phyloP scores from a whole-genome alignment of 1,284 basidiomycete species.

The Tilletia walkeri region DNA sequence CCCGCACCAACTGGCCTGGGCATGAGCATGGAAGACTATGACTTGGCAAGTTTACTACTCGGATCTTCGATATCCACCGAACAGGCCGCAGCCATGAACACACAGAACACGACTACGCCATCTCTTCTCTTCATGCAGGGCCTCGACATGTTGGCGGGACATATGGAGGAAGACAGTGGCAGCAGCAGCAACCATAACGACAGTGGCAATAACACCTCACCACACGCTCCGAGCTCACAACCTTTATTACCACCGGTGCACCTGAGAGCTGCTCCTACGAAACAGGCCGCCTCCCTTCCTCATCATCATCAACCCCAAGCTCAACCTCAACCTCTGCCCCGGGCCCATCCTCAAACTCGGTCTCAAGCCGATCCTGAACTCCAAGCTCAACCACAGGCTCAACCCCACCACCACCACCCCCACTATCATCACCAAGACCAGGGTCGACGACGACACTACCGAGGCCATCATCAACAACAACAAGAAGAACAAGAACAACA shows the following conservation, averaged over 20 bases:
- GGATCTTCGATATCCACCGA: not conserved
- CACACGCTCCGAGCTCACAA: not conserved
- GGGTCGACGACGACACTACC: not conserved
- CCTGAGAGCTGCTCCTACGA: not conserved
- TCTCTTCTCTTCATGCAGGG: not conserved
- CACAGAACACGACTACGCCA: not conserved
- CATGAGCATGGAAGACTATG: not conserved
- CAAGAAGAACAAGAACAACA: not conserved
- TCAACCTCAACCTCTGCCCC: not conserved
- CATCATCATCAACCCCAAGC: not conserved
- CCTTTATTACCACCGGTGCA: not conserved
- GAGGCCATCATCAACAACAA: slow-evolving; percentile 6
- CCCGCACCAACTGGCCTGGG: not conserved
- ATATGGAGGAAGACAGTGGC: not conserved
- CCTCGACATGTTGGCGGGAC: not conserved
- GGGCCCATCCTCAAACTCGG: not conserved
- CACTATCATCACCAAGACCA: slow-evolving; percentile 15
- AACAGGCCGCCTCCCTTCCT: not conserved
- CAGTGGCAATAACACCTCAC: not conserved
- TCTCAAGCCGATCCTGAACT: not conserved
- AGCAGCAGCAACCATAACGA: not conserved
- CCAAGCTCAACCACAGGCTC: not conserved
- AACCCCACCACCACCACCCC: not conserved
- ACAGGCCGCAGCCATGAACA: not conserved
- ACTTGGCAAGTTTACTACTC: slow-evolving; percentile 1